Evolutionary conservation across 208 protist genomes (phyloP).

Genomic region (Wallacemonas rigidus): DNA sequence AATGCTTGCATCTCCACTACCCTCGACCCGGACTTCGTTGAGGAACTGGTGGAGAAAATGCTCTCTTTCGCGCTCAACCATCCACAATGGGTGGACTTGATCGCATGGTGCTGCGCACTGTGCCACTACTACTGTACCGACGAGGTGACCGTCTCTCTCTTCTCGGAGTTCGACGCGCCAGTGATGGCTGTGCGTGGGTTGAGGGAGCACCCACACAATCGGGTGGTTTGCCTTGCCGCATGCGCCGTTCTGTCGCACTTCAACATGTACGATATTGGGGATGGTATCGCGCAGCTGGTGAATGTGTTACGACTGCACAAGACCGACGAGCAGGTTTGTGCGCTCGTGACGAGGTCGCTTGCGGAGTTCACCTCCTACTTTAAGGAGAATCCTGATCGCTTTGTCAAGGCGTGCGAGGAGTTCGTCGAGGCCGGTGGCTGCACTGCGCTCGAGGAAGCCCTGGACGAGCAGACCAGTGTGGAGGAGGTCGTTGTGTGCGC

Average conservation of each 20-base stretch:
- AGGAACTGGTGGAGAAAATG: constrained; percentile 77
- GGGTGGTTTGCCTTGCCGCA: constrained; percentile 55
- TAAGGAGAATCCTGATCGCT: constrained; percentile 76
- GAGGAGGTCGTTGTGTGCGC: constrained; percentile 76
- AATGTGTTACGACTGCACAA: constrained; percentile 56
- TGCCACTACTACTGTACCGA: constrained; percentile 92
- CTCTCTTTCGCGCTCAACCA: constrained; percentile 57
- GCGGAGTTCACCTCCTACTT: constrained; percentile 90
- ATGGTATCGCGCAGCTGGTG: constrained; percentile 81
- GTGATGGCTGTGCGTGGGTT: constrained; percentile 69
- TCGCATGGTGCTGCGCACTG: constrained; percentile 81
- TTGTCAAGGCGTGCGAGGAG: constrained; percentile 56
- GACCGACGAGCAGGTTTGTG: constrained; percentile 49
- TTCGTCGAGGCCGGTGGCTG: constrained; percentile 78
- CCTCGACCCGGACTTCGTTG: constrained; percentile 72
- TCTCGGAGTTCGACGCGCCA: constrained; percentile 83
- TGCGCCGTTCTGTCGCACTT: constrained; percentile 81
- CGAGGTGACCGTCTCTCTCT: constrained; percentile 84
- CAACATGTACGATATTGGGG: constrained; percentile 83
- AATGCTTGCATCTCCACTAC: constrained; percentile 64
- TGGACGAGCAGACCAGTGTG: constrained; percentile 66
- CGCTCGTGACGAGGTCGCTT: constrained; percentile 56
- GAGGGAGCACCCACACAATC: constrained; percentile 52
- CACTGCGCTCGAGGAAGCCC: constrained; percentile 57
- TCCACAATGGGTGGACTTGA: constrained; percentile 69